A percentile compares a stretch with the other conserved stretches of the same genome.
phyloP scores from a whole-genome alignment of 140 eudicot genomes.

The Stevia rebaudiana region DNA sequence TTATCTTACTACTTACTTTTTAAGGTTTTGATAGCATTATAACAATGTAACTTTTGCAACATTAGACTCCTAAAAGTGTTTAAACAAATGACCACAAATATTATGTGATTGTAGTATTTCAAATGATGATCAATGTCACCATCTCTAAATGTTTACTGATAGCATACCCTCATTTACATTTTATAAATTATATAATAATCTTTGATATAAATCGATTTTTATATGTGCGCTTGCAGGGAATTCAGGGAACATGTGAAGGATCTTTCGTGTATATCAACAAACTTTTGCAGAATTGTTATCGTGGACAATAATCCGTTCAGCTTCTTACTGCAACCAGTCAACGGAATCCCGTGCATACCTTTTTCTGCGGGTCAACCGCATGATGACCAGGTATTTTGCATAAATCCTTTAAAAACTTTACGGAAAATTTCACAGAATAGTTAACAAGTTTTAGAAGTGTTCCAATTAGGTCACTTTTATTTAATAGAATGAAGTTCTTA shows the following conservation, averaged over 20 bases:
- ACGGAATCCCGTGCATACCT: slow-evolving; percentile 97
- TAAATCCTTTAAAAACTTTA: not conserved
- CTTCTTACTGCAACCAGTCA: slow-evolving; percentile 88
- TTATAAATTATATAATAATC: not conserved
- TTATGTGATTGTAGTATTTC: not conserved
- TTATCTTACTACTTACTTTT: not conserved
- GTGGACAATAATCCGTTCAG: slow-evolving; percentile 99
- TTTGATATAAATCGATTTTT: not conserved
- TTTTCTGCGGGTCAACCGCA: slow-evolving; percentile 98
- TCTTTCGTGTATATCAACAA: slow-evolving; percentile 68
- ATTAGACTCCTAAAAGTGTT: not conserved
- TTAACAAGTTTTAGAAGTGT: too few relatives aligned
- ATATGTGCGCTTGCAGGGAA: slow-evolving; percentile 54
- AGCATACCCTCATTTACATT: not conserved
- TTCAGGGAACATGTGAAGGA: slow-evolving; percentile 96
- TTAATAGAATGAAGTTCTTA: too few relatives aligned
- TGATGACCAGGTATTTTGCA: slow-evolving; percentile 63
- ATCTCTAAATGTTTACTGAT: slow-evolving; percentile 11
- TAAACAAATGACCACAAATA: not conserved
- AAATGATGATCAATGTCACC: slow-evolving; percentile 1
- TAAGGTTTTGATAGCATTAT: not conserved
- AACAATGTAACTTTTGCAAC: not conserved
- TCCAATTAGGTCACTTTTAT: too few relatives aligned
- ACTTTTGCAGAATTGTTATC: slow-evolving; percentile 65
- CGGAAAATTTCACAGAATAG: too few relatives aligned